Evolutionary conservation across 495 filamentous ascomycete species (phyloP), one percentile per base, ranked within the genome.

Genomic region (Xylaria cubensis): DNA sequence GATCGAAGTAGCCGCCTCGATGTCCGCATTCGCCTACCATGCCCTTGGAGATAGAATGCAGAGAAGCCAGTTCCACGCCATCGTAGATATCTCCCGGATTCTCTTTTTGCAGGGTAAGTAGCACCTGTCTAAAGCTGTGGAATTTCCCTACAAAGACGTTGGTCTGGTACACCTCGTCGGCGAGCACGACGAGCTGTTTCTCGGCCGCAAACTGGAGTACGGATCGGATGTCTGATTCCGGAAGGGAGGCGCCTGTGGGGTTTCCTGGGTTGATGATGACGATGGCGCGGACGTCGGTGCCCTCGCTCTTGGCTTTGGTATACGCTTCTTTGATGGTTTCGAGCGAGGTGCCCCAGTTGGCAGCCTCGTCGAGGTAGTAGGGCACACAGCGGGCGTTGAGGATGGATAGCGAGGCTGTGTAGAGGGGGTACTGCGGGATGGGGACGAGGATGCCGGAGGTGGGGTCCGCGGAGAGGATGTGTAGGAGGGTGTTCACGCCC

Each of bases 21-120:
- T 99, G 96, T 50, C 96, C 97, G 78, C 95, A 98, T 84, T 98
- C 95, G 76, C 95, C 95, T 13, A 98, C 93, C 95, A 98, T 97
- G 76, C 95, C 95, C 89, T 98, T 98, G 72, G 93, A 96, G 70
- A 92, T 85, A 74, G 91, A 93, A 85, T 96, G 93, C 51, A 96
- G 86, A 12, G 92, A 97, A 29, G 90, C 94, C 67, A 99, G 87
- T 82, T 98, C 95, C 69, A 98, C 84, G 71, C 90, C 80, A 81
- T 95, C 93, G 85, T 92, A 98, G 36, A 39, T 39, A 80, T 90
- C 92, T 66, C 82, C 85, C 4, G 92, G 89, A 10, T 84, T 74
- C 76, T 91, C 89, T 78, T 92, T 87, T 81, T 98, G 97, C 56
- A 98, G 82, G 75, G 92, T 91, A 26, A 95, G 89, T 15, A 99